Percentiles rank a stretch among this genome's conserved stretches.
phyloP scores from a whole-genome alignment of 1,284 basidiomycete species.

The Puccinia triticina region DNA sequence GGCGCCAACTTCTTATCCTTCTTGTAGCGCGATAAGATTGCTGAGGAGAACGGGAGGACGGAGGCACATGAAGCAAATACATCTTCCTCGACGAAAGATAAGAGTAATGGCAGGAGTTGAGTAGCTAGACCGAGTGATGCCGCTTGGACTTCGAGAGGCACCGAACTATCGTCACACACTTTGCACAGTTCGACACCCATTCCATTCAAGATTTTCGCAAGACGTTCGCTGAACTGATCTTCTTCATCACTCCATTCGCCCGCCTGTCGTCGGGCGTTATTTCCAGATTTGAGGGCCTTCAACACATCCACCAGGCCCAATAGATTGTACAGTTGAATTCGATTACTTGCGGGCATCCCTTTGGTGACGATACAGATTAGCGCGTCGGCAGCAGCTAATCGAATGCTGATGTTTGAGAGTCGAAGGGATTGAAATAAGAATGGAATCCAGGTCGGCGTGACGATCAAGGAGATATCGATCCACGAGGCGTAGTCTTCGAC shows the following conservation, averaged over 20 bases:
- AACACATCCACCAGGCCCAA: slow-evolving; percentile 81
- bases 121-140: slow-evolving; percentile 73
- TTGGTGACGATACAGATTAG: slow-evolving; percentile 82
- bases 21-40: slow-evolving; percentile 79
- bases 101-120: slow-evolving; percentile 76
- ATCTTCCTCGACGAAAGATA: slow-evolving; percentile 85
- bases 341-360: slow-evolving; percentile 89
- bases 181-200: slow-evolving; percentile 83
- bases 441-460: slow-evolving; percentile 84
- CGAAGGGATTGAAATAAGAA: slow-evolving; percentile 83
- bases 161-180: slow-evolving; percentile 68
- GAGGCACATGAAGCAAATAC: slow-evolving; percentile 84
- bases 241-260: slow-evolving; percentile 65
- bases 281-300: slow-evolving; percentile 72
- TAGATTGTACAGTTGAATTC: slow-evolving; percentile 85
- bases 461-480: slow-evolving; percentile 95
- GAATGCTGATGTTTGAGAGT: slow-evolving; percentile 68
- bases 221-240: slow-evolving; percentile 82
- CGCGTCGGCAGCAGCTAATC: slow-evolving; percentile 78
- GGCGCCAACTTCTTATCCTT: slow-evolving; percentile 71
- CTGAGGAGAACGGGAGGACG: slow-evolving; percentile 77
- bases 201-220: slow-evolving; percentile 81
- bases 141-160: slow-evolving; percentile 63
- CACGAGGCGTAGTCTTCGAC: slow-evolving; percentile 94
- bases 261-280: slow-evolving; percentile 71